Evolutionary conservation across 345 rosid genomes (phyloP).

Genomic region (Eucalyptus dawsonii): DNA sequence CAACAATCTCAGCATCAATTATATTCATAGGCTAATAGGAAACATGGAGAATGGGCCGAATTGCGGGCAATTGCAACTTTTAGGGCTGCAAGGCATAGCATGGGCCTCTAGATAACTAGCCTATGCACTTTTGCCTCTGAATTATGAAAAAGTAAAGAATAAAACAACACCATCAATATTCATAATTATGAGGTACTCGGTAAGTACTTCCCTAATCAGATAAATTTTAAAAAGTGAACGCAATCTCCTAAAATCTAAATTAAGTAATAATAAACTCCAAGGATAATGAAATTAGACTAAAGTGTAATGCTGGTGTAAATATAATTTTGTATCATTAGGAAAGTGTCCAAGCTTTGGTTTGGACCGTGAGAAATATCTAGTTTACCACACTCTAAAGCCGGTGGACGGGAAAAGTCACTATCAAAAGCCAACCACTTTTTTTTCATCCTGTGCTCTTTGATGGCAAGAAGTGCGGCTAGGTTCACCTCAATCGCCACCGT

Average conservation of each 20-base stretch:
- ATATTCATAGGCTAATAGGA: background rate
- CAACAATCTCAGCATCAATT: no score
- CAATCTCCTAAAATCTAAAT: background rate
- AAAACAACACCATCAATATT: background rate
- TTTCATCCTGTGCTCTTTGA: background rate
- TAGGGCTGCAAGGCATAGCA: background rate
- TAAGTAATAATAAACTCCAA: background rate
- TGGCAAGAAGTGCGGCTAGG: background rate
- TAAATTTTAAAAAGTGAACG: background rate
- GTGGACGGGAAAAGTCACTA: background rate
- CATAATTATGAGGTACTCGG: background rate
- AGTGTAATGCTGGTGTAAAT: background rate
- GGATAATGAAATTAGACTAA: background rate
- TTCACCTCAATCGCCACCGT: fast-evolving
- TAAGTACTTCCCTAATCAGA: background rate
- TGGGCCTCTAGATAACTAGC: background rate
- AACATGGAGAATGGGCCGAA: background rate
- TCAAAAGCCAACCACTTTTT: background rate
- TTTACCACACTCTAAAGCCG: background rate
- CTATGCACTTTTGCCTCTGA: background rate
- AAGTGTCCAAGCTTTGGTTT: background rate
- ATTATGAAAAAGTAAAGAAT: background rate
- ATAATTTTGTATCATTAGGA: background rate
- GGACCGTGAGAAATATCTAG: background rate
- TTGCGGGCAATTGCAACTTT: background rate